Base-by-base conservation (phyloP, 495 filamentous ascomycete species). In the Penicillium atrosanguineum region DNA sequence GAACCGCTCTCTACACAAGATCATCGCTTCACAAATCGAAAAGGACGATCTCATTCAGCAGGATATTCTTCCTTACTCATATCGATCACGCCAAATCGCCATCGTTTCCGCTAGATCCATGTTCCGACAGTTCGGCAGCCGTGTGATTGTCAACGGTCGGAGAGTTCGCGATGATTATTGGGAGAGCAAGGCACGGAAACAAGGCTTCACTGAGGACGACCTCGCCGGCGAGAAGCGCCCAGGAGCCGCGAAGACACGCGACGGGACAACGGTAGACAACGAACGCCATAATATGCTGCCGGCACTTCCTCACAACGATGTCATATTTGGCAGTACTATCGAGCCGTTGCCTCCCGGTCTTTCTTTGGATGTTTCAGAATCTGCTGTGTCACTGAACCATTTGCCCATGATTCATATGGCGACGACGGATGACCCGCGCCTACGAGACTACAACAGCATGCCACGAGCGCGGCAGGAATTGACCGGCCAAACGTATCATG, bases 91-190 rank as follows among this genome's bases (percentile, higher is more conserved):
- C 38, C 94, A 99, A 71, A 99, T 97, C 53, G 95, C 94, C 23
- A 97, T 99, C 52, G 94, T 99, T 26, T 97, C 94, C 4, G 94
- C 94, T n/a, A 86, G 88, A 56, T 97, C 94, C 43, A 99, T 99
- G 94, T 99, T 97, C 68, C 87, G 94, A 16, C 94, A 99, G 69
- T 99, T 99, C 65, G 94, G 94, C n/a, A 95, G 91, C 61, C 80
- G 95, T 48, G 87, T 99, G 36, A 95, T 99, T 52, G 83, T 87
- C 5, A 87, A 89, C 62, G 94, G 94, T 12, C 79, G 92, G 53
- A 83, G 95, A 11, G 94, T 99, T 31, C 86, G 93, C 28, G 94
- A 99, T 71, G 94, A 99, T 67, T 97, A 99, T 66, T 97, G 94
- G 94, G 94, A 97, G 63, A 87, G 83, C 62, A 99, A 97, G 73